A percentile compares a stretch with the other conserved stretches of the same genome.
These are phyloP conservation scores for Jaenimonas drosophilae DNA, from an alignment of 208 protist species.

Conservation along the genomic window DNA sequence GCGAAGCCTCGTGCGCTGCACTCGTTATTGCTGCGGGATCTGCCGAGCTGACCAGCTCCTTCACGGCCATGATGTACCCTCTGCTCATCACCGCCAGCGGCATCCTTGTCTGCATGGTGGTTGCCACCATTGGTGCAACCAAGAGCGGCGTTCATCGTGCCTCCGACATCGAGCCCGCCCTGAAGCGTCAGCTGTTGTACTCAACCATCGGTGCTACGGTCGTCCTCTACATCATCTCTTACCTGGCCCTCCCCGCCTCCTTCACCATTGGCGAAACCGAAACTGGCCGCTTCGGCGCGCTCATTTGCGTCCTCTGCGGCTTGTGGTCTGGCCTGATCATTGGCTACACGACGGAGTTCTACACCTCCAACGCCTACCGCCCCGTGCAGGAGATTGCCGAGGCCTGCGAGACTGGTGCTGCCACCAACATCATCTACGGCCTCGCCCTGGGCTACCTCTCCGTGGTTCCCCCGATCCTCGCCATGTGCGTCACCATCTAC, in stretches of 20 bases:
- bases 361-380: conserved; percentile 82
- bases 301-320: conserved; percentile 68
- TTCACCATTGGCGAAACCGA: conserved; percentile 31
- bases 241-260: conserved; percentile 37
- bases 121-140: conserved; percentile 47
- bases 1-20: conserved; percentile 91
- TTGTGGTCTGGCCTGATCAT: conserved; percentile 83
- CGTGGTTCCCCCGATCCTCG: conserved; percentile 79
- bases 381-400: conserved; percentile 75
- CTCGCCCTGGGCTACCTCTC: conserved; percentile 91
- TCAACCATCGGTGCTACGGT: conserved; percentile 64
- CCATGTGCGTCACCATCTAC: conserved; percentile 86
- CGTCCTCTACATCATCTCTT: conserved; percentile 46
- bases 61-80: conserved; percentile 85
- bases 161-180: conserved; percentile 60
- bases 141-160: conserved; percentile 36
- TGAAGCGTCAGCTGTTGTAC: conserved; percentile 72
- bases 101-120: conserved; percentile 67
- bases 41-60: conserved; percentile 40
- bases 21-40: conserved; percentile 69
- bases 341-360: conserved; percentile 90
- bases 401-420: conserved; percentile 79
- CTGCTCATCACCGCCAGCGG: conserved; percentile 76
- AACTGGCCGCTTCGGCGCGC: conserved; percentile 44
- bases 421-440: conserved; percentile 93